A percentile compares a stretch with the other conserved stretches of the same genome.
phyloP scores from a whole-genome alignment of 1,284 basidiomycete species.

The Trichosporon sp. region DNA sequence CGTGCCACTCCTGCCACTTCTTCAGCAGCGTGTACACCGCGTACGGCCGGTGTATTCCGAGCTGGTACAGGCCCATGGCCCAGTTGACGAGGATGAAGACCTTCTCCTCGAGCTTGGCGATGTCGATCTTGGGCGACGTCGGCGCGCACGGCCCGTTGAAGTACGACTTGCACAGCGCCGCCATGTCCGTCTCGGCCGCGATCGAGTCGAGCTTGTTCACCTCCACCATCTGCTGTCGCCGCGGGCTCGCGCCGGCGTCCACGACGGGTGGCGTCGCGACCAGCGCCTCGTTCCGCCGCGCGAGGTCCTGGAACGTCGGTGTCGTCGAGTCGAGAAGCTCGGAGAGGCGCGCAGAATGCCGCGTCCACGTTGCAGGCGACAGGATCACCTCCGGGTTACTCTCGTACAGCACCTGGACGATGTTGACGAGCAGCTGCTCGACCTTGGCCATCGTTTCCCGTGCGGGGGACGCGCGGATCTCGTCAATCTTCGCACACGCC shows the following conservation, averaged over 20 bases:
- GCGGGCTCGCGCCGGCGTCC: slow-evolving; percentile 41
- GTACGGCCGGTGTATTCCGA: slow-evolving; percentile 77
- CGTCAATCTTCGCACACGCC: slow-evolving; percentile 57
- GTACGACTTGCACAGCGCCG: slow-evolving; percentile 55
- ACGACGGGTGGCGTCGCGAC: slow-evolving; percentile 62
- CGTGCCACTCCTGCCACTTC: slow-evolving; percentile 59
- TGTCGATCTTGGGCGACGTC: slow-evolving; percentile 50
- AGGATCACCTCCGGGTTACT: slow-evolving; percentile 36
- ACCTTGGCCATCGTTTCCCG: slow-evolving; percentile 27
- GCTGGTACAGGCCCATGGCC: slow-evolving; percentile 77
- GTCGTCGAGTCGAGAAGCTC: slow-evolving; percentile 22
- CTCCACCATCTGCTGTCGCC: slow-evolving; percentile 60
- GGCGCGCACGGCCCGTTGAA: slow-evolving; percentile 53
- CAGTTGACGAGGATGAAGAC: slow-evolving; percentile 77
- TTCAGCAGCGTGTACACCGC: slow-evolving; percentile 71
- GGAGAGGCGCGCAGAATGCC: slow-evolving; percentile 47
- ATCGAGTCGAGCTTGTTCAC: slow-evolving; percentile 82
- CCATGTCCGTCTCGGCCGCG: slow-evolving; percentile 63
- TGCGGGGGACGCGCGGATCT: slow-evolving; percentile 48
- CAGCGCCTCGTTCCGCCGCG: slow-evolving; percentile 69
- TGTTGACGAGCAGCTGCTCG: slow-evolving; percentile 29
- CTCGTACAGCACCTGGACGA: slow-evolving; percentile 35
- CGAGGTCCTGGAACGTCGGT: slow-evolving; percentile 51
- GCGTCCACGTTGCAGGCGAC: slow-evolving; percentile 54
- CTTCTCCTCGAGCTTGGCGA: slow-evolving; percentile 54